Evolutionary conservation across 2,329 filamentous ascomycete species (phyloP).

Genomic region (Arthroderma sp.): DNA sequence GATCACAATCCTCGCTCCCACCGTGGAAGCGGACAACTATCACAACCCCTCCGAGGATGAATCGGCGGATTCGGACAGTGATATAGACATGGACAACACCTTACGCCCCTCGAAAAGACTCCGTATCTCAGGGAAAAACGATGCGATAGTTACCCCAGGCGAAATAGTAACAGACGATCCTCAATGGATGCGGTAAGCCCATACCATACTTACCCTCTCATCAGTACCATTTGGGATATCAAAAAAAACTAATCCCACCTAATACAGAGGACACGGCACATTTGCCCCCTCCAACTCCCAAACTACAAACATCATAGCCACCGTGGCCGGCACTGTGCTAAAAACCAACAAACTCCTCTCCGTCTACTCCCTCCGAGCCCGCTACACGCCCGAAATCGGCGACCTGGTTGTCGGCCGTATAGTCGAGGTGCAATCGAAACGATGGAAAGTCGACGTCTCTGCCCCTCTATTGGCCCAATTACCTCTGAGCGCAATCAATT

Average conservation of each 20-base stretch:
- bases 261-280: constrained; percentile 76
- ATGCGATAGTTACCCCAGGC: constrained; percentile 65
- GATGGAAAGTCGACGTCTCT: constrained; percentile 92
- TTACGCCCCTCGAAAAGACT: constrained; percentile 22
- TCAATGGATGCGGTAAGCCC: constrained; percentile 74
- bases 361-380: constrained; percentile 74
- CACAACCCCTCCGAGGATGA: constrained; percentile 19
- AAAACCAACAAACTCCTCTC: constrained; percentile 96
- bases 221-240: background rate
- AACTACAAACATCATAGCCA: constrained; percentile 62
- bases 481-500: constrained; percentile 79
- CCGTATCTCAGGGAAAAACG: constrained; percentile 15
- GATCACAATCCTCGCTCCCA: constrained; percentile 41
- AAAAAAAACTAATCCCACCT: background rate
- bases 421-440: constrained; percentile 79
- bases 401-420: constrained; percentile 91
- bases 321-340: constrained; percentile 76
- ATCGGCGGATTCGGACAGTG: constrained; percentile 32
- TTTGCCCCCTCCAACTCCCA: constrained; percentile 46
- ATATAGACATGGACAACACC: constrained; percentile 32
- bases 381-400: constrained; percentile 91
- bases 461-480: constrained; percentile 74
- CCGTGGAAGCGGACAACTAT: constrained; percentile 17
- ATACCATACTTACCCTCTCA: background rate
- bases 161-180: constrained; percentile 71